A percentile compares a stretch with the other conserved stretches of the same genome.
phyloP scores from a whole-genome alignment of 2,329 filamentous ascomycete species.

The Helicocarpus griseus region DNA sequence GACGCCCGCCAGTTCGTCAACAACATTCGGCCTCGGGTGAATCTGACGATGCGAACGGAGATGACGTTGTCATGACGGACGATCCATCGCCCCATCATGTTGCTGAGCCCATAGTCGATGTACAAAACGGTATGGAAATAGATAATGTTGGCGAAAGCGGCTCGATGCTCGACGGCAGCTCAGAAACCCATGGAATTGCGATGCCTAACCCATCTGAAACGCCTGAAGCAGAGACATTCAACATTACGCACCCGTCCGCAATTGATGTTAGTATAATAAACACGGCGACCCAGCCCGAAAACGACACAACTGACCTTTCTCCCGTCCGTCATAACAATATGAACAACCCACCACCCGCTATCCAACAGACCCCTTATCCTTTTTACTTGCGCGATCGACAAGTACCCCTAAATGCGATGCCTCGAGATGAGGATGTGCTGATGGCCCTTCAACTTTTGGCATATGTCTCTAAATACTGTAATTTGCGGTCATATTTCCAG shows the following conservation, averaged over 20 bases:
- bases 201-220: conserved; percentile 72
- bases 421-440: conserved; percentile 90
- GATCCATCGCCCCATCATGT: conserved; percentile 42
- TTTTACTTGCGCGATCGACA: conserved; percentile 71
- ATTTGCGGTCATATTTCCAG: conserved; percentile 90
- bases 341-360: conserved; percentile 61
- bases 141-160: conserved; percentile 80
- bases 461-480: conserved; percentile 98
- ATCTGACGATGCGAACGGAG: conserved; percentile 73
- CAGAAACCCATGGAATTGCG: conserved; percentile 62
- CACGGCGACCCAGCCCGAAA: conserved; percentile 55
- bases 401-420: conserved; percentile 68
- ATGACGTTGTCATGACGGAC: conserved; percentile 68
- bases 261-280: conserved; percentile 80
- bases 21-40: conserved; percentile 81
- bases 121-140: conserved; percentile 74
- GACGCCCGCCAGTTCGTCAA: conserved; percentile 78
- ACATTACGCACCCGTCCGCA: conserved; percentile 77
- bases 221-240: conserved; percentile 84
- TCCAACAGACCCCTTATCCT: conserved; percentile 62
- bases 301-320: conserved; percentile 62
- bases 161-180: conserved; percentile 61
- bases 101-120: conserved; percentile 63
- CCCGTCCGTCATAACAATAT: conserved; percentile 48
- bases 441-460: conserved; percentile 96